These are phyloP conservation scores for Alternaria infectoria DNA, from an alignment of 2,329 filamentous ascomycete genomes.

Conservation along the genomic window DNA sequence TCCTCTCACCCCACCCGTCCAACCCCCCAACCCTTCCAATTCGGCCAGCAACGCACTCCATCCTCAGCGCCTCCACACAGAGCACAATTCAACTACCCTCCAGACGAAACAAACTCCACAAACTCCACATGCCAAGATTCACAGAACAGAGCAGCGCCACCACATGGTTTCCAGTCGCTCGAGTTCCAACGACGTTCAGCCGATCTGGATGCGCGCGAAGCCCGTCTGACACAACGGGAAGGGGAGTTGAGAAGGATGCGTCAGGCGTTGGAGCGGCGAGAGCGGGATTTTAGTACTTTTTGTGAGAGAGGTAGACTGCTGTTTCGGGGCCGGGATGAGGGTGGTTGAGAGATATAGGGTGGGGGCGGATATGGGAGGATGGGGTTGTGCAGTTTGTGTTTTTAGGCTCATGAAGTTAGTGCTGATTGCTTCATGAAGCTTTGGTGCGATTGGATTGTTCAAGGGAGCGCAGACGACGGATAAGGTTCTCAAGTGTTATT, in stretches of 20 bases:
- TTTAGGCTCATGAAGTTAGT: background rate
- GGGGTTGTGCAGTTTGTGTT: fast-evolving
- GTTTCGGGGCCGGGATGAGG: background rate
- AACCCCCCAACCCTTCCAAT: background rate
- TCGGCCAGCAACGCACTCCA: background rate
- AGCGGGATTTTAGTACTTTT: background rate
- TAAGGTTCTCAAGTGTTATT: background rate
- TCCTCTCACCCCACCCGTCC: background rate
- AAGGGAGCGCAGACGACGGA: background rate
- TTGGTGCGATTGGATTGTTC: background rate
- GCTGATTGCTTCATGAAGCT: background rate
- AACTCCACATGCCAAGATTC: no score
- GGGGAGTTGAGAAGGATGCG: background rate
- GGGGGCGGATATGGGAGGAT: fast-evolving
- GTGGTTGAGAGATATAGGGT: background rate
- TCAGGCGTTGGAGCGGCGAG: background rate
- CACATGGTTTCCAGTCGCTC: background rate
- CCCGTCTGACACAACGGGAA: background rate
- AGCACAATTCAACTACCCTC: background rate
- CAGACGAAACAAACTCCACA: background rate
- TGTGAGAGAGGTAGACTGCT: background rate
- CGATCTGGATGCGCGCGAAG: background rate
- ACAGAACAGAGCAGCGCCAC: background rate
- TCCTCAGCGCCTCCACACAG: background rate
- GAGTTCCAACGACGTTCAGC: background rate